Base-by-base conservation (phyloP, 495 filamentous ascomycete species). In the Friedmanniomyces simplex region DNA sequence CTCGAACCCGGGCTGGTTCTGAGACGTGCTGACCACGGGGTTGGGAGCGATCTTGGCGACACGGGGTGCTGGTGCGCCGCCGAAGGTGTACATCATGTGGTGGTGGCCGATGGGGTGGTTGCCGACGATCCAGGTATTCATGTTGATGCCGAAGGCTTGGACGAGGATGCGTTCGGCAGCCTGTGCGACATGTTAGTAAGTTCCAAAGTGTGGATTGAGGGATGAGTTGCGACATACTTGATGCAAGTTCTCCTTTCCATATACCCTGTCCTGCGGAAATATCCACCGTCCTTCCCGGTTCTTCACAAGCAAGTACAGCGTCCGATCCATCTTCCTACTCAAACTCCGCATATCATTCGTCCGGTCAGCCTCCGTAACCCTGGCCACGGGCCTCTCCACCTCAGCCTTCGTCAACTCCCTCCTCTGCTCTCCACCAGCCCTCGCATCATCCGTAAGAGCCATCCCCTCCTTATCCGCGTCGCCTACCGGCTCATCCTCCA, bases 101-200 rank as follows among this genome's bases (percentile, higher is more conserved):
- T 86, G 69, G 72, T 96, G 89, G 11, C 90, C 91, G 48, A 95
- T 80, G 16, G 93, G 93, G 61, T 86, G 87, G 64, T 85, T 88
- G 57, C 91, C 93, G 57, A 97, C 87, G 63, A 97, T 79, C 91
- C 94, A 99, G 57, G 90, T 96, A 76, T 97, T 96, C 91, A 99
- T 97, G 77, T 99, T 96, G 28, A 86, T 70, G 58, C 93, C 93
- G 13, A 81, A 88, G 13, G 89, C 74, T 61, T 90, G 80, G 45
- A 79, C 69, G 5, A 97, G 77, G 57, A 86, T 81, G 49, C 89
- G 82, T 60, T 85, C 80, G 45, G 91, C 91, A 30, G 86, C 86
- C 94, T 98, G 36, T 8, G 20, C 21, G 25, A 58, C 2, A n/a
- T n/a, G 39, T 41, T 25, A 48, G 26, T 54, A 43, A 48, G 12